phyloP scores from a whole-genome alignment of 148 eudicot genomes.

The Rhododendron kiyosumense region DNA sequence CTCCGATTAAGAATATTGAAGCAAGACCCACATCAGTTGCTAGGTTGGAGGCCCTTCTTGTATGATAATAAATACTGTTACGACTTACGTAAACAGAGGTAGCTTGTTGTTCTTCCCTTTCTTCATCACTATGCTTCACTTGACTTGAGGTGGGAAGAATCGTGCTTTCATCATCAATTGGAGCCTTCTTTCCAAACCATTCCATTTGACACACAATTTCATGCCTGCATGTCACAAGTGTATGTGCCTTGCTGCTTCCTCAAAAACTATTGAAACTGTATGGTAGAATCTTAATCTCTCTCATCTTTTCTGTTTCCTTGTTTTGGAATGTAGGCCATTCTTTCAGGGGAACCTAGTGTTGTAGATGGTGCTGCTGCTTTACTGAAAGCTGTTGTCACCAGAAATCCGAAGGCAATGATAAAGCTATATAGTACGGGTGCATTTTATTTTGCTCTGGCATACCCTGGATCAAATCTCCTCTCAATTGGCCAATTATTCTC shows the following conservation, averaged over 20 bases:
- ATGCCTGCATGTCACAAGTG: not conserved
- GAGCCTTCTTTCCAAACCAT: not conserved
- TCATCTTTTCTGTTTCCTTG: not conserved
- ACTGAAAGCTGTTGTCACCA: slow-evolving; percentile 80
- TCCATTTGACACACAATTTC: not conserved
- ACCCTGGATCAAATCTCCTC: slow-evolving; percentile 94
- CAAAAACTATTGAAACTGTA: not conserved
- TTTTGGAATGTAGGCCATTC: slow-evolving; percentile 62
- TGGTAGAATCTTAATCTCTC: not conserved
- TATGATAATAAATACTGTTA: not conserved
- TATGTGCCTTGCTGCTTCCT: not conserved
- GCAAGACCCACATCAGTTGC: not conserved
- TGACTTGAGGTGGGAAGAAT: not conserved
- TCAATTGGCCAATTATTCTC: slow-evolving; percentile 88
- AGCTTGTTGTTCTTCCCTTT: not conserved
- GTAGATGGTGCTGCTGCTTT: slow-evolving; percentile 93
- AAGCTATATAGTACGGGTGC: slow-evolving; percentile 88
- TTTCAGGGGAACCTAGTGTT: slow-evolving; percentile 89
- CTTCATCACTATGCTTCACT: not conserved
- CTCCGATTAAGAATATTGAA: not conserved
- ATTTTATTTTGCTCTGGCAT: slow-evolving; percentile 97
- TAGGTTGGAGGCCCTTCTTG: not conserved
- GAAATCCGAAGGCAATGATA: slow-evolving; percentile 98
- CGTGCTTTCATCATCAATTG: not conserved
- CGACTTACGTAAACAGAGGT: not conserved